Conservation (phyloP, 441 rosid genomes). For the Kokia cookei region DNA sequence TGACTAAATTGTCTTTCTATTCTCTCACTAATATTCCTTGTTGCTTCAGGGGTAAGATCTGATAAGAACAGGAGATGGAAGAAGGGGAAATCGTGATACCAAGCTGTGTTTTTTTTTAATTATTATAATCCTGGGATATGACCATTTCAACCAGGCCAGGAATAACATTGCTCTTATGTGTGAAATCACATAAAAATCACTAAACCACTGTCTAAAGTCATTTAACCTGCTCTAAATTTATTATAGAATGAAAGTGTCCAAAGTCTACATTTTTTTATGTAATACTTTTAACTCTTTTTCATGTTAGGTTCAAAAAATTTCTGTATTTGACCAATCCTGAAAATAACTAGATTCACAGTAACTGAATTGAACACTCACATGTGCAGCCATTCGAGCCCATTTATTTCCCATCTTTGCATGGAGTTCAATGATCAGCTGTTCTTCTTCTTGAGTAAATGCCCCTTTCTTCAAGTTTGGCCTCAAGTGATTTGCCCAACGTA, state of each 20-base stretch:
- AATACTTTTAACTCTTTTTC: background rate
- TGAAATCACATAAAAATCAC: background rate
- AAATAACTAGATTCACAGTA: background rate
- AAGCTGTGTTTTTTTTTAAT: background rate
- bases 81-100: background rate
- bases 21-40: background rate
- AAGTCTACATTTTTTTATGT: background rate
- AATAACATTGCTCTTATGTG: background rate
- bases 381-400: conserved; percentile 99
- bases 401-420: conserved; percentile 97
- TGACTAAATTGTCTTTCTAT: background rate
- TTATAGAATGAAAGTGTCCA: background rate
- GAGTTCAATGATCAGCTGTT: conserved; percentile 76
- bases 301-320: background rate
- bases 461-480: conserved; percentile 99
- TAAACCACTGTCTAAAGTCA: background rate
- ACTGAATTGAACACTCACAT: conserved; percentile 50
- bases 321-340: background rate
- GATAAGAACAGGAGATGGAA: background rate
- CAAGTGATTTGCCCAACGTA: conserved; percentile 98
- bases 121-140: background rate
- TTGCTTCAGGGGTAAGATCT: background rate
- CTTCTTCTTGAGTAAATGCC: conserved; percentile 90
- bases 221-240: background rate
- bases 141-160: background rate